Percentiles rank a stretch among this genome's conserved stretches.
phyloP scores from a whole-genome alignment of 176 grass and related monocot genomes.

The Triticum aestivum region IWGSC_CS_RefSeq_v2.1 NC_057806.1:376691509-376692008 shows the following conservation, averaged over 20 bases:
- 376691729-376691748: neutral
- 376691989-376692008: neutral
- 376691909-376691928: neutral
- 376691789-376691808: neutral
- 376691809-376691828: neutral
- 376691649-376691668: conserved; percentile 97
- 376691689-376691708: conserved; percentile 63
- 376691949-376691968: neutral
- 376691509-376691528: conserved; percentile 55
- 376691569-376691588: conserved; percentile 18
- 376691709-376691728: neutral
- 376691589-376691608: conserved; percentile 85
- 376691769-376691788: conserved; percentile 17
- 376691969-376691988: neutral
- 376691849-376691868: neutral
- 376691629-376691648: conserved; percentile 94
- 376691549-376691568: conserved; percentile 34
- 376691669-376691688: conserved; percentile 96
- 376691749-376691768: conserved; percentile 21
- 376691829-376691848: neutral
- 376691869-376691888: conserved; percentile 9
- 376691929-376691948: neutral
- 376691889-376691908: neutral
- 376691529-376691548: conserved; percentile 54
- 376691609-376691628: conserved; percentile 92